A percentile compares a stretch with the other conserved stretches of the same genome.
These are phyloP conservation scores for Epichloe bromicola DNA, from an alignment of 2,329 filamentous ascomycete genomes.

Conservation along the genomic window DNA sequence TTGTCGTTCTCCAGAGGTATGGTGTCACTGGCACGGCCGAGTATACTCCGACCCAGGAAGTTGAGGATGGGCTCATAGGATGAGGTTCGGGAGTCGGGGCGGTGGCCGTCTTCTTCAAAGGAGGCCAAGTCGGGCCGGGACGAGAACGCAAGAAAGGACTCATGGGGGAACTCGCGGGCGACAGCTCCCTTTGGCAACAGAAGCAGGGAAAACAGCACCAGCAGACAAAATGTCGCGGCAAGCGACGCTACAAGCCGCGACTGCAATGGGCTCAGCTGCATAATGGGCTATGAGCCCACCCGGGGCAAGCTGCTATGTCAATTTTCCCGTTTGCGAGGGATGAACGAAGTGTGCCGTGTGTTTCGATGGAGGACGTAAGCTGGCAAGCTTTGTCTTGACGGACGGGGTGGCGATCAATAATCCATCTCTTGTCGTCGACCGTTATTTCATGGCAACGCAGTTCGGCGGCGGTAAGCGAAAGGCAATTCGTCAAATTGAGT, in stretches of 20 bases:
- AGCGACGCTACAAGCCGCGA: constrained; percentile 58
- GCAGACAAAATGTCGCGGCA: constrained; percentile 43
- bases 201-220: constrained; percentile 48
- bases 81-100: constrained; percentile 10
- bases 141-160: constrained; percentile 1
- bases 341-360: background rate
- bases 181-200: constrained; percentile 47
- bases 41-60: constrained; percentile 46
- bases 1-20: constrained; percentile 50
- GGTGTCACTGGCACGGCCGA: constrained; percentile 46
- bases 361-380: background rate
- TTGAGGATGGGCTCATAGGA: constrained; percentile 49
- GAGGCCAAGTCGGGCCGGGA: background rate
- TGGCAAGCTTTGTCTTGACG: background rate
- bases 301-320: background rate
- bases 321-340: background rate
- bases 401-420: background rate
- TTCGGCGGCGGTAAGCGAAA: background rate
- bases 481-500: background rate
- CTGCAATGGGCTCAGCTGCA: constrained; percentile 56
- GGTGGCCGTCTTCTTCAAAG: background rate
- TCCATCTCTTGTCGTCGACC: background rate
- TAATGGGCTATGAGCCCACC: constrained; percentile 20
- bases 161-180: constrained; percentile 36
- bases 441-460: background rate